Evolutionary conservation across 768 basidiomycete genomes (phyloP), one percentile per base, ranked within the genome.

Genomic region (Candolleomyces efflorescens): DNA sequence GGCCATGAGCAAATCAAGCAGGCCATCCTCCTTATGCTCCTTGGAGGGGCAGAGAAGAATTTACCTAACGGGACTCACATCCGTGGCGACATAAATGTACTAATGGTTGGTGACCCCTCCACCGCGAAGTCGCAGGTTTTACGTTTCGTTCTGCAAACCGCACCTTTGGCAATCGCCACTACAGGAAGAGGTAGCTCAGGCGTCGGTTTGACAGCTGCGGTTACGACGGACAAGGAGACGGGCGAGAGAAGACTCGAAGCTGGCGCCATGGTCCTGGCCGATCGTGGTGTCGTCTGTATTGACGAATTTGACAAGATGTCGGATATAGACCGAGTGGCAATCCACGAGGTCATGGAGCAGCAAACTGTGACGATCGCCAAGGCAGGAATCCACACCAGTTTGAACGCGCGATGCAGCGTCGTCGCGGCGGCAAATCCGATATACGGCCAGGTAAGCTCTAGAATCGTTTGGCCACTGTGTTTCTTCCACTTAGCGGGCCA

Each of bases 221-320:
- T 99, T 15, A 99, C 97, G 20, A 97, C 91, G 7, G 97, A 99
- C 75, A 91, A 90, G 71, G 97, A 99, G 68, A 98, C 97, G 15
- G 96, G 95, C 54, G 97, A 99, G 69, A 85, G 97, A 59, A 79
- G 97, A 60, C 82, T 99, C 52, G 97, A 99, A 76, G 97, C 97
- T 3, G 97, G 97, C 45, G 97, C 97, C 12, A 99, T 99, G 97
- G 97, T 99, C 54, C 87, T 99, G 59, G 97, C 97, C 26, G 97
- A 99, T 73, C 87, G 96, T 64, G 97, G 97, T 17, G 94, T 99
- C 20, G 96, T 99, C 46, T 99, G 97, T 72, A 98, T 99, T 65
- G 97, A 99, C 73, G 97, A 99, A 74, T 99, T 99, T 67, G 97
- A 99, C 82, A 99, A 99, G 72, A 98, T 99, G 97, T 95, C 93